Conservation (phyloP, 805 yeast genomes). For the Lachancea cidri region DNA sequence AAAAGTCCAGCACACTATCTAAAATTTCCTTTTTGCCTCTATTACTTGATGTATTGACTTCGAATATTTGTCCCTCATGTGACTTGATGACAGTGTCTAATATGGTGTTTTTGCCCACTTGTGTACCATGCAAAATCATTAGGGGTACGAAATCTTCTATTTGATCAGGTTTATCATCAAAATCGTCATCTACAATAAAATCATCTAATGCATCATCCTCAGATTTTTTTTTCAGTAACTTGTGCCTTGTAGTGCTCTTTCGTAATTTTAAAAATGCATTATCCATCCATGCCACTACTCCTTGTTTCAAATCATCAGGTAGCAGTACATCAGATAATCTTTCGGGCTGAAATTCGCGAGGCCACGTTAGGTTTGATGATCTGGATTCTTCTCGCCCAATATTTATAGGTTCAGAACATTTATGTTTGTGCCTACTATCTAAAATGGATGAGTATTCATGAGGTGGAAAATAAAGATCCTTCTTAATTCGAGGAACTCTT, state of each 20-base stretch:
- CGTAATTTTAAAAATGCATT: conserved; percentile 33
- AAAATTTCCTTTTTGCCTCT: conserved; percentile 69
- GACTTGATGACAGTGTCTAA: conserved; percentile 62
- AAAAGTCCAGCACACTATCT: conserved; percentile 64
- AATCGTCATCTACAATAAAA: conserved; percentile 33
- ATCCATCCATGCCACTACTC: conserved; percentile 29
- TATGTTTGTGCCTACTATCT: no score
- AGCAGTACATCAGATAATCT: conserved; percentile 28
- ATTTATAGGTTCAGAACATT: no score
- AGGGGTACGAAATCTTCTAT: conserved; percentile 49
- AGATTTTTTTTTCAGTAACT: conserved; percentile 25
- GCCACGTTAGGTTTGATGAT: conserved; percentile 22
- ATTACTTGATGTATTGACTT: conserved; percentile 68
- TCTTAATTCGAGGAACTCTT: background rate
- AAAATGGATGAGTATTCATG: conserved; percentile 17
- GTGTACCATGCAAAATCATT: conserved; percentile 63
- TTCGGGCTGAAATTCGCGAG: conserved; percentile 29
- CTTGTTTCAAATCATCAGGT: conserved; percentile 17
- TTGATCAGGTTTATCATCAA: conserved; percentile 5
- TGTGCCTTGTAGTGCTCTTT: conserved; percentile 32
- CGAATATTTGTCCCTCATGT: conserved; percentile 68
- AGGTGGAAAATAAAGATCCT: background rate
- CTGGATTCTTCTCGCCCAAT: background rate
- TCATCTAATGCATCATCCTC: conserved; percentile 29
- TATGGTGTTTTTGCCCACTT: conserved; percentile 74